Base-by-base conservation (phyloP, 2,329 filamentous ascomycete species). In the Talaromyces sp. region DNA sequence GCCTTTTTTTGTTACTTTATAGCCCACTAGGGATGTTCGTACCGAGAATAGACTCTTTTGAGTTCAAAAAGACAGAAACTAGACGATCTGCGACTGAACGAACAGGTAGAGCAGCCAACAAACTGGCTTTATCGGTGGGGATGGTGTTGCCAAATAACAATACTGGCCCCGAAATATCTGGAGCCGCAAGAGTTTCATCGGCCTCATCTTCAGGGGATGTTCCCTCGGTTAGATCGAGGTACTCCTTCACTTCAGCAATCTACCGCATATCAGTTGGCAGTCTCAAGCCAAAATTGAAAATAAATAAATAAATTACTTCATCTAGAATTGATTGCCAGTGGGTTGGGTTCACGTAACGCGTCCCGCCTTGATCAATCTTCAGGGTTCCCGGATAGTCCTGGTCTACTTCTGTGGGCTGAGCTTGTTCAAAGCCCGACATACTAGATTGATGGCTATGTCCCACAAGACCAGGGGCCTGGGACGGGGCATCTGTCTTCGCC, bases 301-400 rank as follows among this genome's bases (percentile, higher is more conserved):
- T 12, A n/a, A n/a, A 14, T 12, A 31, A 8, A 2, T 23, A 42
- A 44, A 1, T 16, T 31, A 57, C 56, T 31, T 57, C 34, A 27
- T 57, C 56, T n/a, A 57, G 36, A 23, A 57, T 40, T 57, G 56
- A 40, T 44, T 47, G 56, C 56, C 56, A 57, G n/a, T 57, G 56
- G 28, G 36, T 57, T 50, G 56, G 56, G 18, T 36, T 47, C 4
- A 57, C 23, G 16, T 50, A 57, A 33, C 56, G 56, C 23, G 56
- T 57, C 50, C 56, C 56, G 30, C 27, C 40, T 30, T 47, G 36
- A 18, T 57, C 27, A 42, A 57, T 10, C 28, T 42, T 14, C 10
- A 57, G 36, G 10, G 56, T 47, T 33, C 56, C 56, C 12, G 56
- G 23, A 12, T 57, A 47, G 18, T 57, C 27, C 3, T 33, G 36